Evolutionary conservation across 768 basidiomycete species (phyloP), one percentile per base, ranked within the genome.

Genomic region (Mycena rebaudengoi): DNA sequence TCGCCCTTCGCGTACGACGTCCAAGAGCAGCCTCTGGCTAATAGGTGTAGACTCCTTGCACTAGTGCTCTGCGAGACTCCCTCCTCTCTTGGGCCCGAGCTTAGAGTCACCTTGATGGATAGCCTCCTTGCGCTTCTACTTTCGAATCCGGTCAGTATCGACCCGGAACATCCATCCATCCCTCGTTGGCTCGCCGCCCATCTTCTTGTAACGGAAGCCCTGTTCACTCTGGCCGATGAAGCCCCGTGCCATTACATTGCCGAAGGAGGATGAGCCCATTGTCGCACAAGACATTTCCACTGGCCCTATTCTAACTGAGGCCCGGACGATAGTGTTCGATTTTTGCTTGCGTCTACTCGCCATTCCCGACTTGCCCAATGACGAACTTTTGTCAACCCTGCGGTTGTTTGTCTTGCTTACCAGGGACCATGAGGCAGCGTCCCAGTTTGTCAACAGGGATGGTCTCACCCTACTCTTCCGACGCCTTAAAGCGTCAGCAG

Each of bases 121-220:
- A 82, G 83, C 60, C 78, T 95, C 23, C 76, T 95, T 20, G 88
- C 87, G 2, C 75, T 94, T 14, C 79, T 95, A 29, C 78, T 88
- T 21, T 88, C 91, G 12, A 83, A 82, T 69, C 82, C 82, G 16
- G 72, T 76, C 33, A 84, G 81, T 58, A 77, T 78, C 43, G 85
- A 86, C 56, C 78, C 82, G 3, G 84, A 84, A n/a, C 85, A 86
- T 52, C 82, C 86, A 5, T 74, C 71, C 20, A 78, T 86, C 29
- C 95, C 97, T 10, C 89, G 86, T 70, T 99, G 98, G 98, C 84
- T 97, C 5, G 89, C 95, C 1, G 85, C 93, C 2, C 88, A 91
- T 69, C 82, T 99, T 13, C 85, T 98, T 13, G 91, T 96, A 50
- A 89, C 90, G 7, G 96, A 99, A 72, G 88, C 91, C 18, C 78